Evolutionary conservation across 148 eudicot genomes (phyloP), one percentile per base, ranked within the genome.

Genomic region (Vaccinium macrocarpon): DNA sequence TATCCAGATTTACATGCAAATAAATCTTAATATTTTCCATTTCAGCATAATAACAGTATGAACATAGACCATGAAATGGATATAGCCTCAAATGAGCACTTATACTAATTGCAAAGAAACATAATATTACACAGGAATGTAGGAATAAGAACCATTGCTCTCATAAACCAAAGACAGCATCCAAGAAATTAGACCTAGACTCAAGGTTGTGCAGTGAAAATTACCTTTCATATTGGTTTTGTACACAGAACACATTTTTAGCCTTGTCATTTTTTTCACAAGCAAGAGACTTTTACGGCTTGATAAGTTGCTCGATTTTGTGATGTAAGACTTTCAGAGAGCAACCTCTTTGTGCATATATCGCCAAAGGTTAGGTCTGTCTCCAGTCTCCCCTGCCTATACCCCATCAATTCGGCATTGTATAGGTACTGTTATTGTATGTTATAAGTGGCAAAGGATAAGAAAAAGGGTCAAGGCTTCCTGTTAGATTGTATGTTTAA

Each of bases 151-250:
- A 56, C 56, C 57, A 51, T 79, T 56, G 52, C 1, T 48, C 52
- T 74, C 16, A 38, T 38, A 79, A 35, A 25, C 25, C 18, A 12
- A 9, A 6, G 82, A 32, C 32, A 79, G 25, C 25, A 79, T 32
- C 81, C 82, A 79, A 59, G 64, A 78, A 79, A 64, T 51, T 29
- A 35, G 57, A 52, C 81, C 82, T 38, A n/a, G 48, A 13, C 42
- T 35, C 52, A 12, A n/a, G 18, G 66, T 19, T 53, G 49, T 80
- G 72, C 64, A 29, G 6, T 57, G 56, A 61, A 14, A 29, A 61
- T 79, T 21, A 74, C 48, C 52, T 74, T 51, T 38, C 51, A 21
- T 59, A 21, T 59, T 2, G 10, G 42, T 1, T 74, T 42, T 74
- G 78, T 18, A 25, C 19, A 74, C 12, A 74, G 19, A 46, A 6